Base-by-base conservation (phyloP, 345 rosid genomes). In the Carallia brachiata region DNA sequence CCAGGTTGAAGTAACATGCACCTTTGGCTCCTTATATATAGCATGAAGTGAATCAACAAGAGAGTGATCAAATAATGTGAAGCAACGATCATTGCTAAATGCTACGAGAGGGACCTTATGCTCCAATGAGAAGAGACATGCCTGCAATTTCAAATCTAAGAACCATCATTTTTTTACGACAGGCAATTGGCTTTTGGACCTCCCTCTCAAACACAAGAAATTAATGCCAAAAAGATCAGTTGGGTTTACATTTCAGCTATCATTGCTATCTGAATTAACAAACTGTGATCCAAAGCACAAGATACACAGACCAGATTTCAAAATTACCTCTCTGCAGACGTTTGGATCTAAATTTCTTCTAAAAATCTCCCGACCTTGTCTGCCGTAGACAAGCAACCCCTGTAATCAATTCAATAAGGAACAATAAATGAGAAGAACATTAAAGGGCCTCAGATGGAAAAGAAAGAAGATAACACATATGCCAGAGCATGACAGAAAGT, bases 351-450 rank as follows among this genome's bases (percentile, higher is more conserved):
- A 80, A 78, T 88, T 89, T 77, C 90, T 79, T 82, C 93, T 85
- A 66, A 80, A 90, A 70, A 95, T 87, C 77, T 95, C 97, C 65
- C 68, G 86, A 17, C 98, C 99, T 53, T 87, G 90, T 73, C 87
- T 90, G 63, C 98, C 98, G 78, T 90, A 90, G 70, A 95, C 92
- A 72, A 92, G 91, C 84, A 95, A 77, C n/a, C 98, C 99, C 99
- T 92, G 89, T 48, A 79, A 76, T 32, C 57, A 78, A 64, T 9
- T 55, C 23, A 55, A 65, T 61, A 34, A 79, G 74, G 61, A 52
- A 68, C 7, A 53, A 62, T 27, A 68, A 47, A 68, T 32, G 18
- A 36, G 37, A 73, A 63, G 40, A 30, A 61, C 37, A 69, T 68
- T 39, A 47, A 8, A 34, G 8, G 63, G 68, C 36, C 30, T 37